Evolutionary conservation across 345 rosid species (phyloP), one percentile per base, ranked within the genome.

Genomic region (Euphorbia peplus): DNA sequence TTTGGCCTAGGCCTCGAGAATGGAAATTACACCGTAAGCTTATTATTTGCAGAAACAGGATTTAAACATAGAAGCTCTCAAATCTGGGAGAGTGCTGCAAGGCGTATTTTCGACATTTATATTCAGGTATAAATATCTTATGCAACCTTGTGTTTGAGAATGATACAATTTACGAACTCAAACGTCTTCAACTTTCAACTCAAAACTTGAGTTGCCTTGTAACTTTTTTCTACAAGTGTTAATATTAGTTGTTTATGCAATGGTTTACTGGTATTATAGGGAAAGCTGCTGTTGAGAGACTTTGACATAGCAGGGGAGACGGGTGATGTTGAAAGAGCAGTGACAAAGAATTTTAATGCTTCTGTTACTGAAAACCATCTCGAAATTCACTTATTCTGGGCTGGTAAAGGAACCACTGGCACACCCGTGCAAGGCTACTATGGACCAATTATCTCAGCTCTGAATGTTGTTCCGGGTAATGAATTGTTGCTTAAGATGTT

Each of bases 321-420:
- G 37, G 79, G 79, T 41, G 81, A 77, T 1, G 72, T 55, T 26
- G 28, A 62, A 5, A 66, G 18, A 68, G 79, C 84, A 25, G 37
- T 71, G 21, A 66, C 19, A 8, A 72, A 9, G 59, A 69, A 5
- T 51, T 85, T 84, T 58, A 80, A 53, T 59, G 75, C 78, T 48
- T 71, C 63, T 37, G 87, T 85, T 63, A 55, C 82, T 3, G 87
- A 83, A 47, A 87, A 83, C 75, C 48, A 83, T 73, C 67, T 84
- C 4, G 89, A 87, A 75, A 75, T 87, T 55, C 91, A 83, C 77
- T 76, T 87, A 62, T 78, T 84, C 58, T 87, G 91, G 91, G 83
- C 87, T 78, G 91, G 91, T 54, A 84, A 87, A 65, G 89, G 91
- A 51, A 81, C 88, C 8, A 76, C 83, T 58, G 76, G 85, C 67